A percentile compares a stretch with the other conserved stretches of the same genome.
phyloP scores from a whole-genome alignment of 345 rosid species.

The Sonneratia caseolaris region DNA sequence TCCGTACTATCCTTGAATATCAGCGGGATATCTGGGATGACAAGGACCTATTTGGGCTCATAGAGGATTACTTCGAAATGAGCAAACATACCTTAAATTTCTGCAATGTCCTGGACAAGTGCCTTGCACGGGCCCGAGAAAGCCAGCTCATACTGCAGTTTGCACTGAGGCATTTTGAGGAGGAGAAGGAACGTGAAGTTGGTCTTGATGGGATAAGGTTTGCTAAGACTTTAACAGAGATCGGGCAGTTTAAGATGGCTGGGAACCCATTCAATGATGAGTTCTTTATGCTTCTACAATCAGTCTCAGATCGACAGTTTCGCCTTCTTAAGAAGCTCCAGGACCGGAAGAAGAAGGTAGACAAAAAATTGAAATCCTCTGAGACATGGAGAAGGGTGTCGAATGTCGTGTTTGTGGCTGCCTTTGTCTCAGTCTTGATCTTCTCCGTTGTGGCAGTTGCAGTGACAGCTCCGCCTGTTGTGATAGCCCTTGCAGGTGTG shows the following conservation, averaged over 20 bases:
- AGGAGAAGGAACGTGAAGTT: slow-evolving; percentile 9
- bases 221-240: slow-evolving; percentile 55
- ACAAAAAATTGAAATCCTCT: slow-evolving; percentile 38
- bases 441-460: slow-evolving; percentile 88
- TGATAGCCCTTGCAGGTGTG: slow-evolving; percentile 57
- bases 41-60: slow-evolving; percentile 43
- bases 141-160: slow-evolving; percentile 52
- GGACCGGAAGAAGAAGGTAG: slow-evolving; percentile 39
- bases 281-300: slow-evolving; percentile 37
- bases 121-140: slow-evolving; percentile 54
- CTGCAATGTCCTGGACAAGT: slow-evolving; percentile 49
- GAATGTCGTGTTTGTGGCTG: slow-evolving; percentile 56
- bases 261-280: slow-evolving; percentile 65
- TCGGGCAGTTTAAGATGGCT: slow-evolving; percentile 48
- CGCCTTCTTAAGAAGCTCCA: slow-evolving; percentile 38
- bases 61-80: slow-evolving; percentile 50
- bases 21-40: slow-evolving; percentile 63
- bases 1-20: slow-evolving; percentile 40
- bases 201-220: slow-evolving; percentile 28
- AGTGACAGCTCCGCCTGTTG: slow-evolving; percentile 57
- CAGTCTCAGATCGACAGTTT: slow-evolving; percentile 39
- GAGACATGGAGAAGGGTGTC: slow-evolving; percentile 73
- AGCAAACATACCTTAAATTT: slow-evolving; percentile 52
- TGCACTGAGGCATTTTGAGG: slow-evolving; percentile 52
- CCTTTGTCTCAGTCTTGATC: slow-evolving; percentile 58